Percentiles rank a stretch among this genome's conserved stretches.
phyloP scores from a whole-genome alignment of 345 rosid species.

The Sonneratia caseolaris region DNA sequence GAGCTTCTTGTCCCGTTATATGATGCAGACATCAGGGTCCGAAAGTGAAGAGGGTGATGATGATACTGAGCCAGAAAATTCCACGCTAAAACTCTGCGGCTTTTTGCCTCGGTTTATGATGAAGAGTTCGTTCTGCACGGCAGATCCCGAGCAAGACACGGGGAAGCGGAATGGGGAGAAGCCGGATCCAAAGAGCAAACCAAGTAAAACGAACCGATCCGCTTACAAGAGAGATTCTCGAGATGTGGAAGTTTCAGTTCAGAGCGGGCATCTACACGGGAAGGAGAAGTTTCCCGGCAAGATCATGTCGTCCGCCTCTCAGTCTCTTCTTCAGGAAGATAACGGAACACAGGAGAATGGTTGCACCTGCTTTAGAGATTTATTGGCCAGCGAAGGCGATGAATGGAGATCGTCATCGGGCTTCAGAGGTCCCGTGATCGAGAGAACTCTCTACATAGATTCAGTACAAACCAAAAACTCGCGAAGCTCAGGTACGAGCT shows the following conservation, averaged over 20 bases:
- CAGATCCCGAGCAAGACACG: constrained; percentile 43
- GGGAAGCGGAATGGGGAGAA: constrained; percentile 12
- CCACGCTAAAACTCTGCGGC: constrained; percentile 48
- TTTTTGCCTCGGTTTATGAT: constrained; percentile 53
- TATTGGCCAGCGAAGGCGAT: constrained; percentile 38
- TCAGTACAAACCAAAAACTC: constrained; percentile 32
- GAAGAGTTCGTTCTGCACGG: constrained; percentile 47
- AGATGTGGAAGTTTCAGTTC: constrained; percentile 16
- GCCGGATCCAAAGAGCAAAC: constrained; percentile 10
- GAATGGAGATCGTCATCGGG: constrained; percentile 25
- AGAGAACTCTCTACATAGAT: constrained; percentile 81
- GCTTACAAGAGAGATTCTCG: constrained; percentile 10
- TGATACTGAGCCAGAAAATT: constrained; percentile 21
- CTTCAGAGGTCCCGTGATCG: constrained; percentile 28
- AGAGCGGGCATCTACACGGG: constrained; percentile 14
- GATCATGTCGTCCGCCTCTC: constrained; percentile 16
- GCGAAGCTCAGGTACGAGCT: constrained; percentile 15
- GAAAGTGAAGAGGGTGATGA: constrained; percentile 48
- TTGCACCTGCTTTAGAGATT: constrained; percentile 29
- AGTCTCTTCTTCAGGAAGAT: constrained; percentile 10
- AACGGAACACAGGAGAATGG: constrained; percentile 12
- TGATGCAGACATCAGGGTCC: constrained; percentile 12
- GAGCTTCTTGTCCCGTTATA: constrained; percentile 18
- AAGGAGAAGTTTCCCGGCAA: constrained; percentile 10
- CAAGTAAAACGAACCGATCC: constrained; percentile 7